Percentiles rank a stretch among this genome's conserved stretches.
These are phyloP conservation scores for Boletellus ananas DNA, from an alignment of 768 basidiomycete species.

Conservation along the genomic window DNA sequence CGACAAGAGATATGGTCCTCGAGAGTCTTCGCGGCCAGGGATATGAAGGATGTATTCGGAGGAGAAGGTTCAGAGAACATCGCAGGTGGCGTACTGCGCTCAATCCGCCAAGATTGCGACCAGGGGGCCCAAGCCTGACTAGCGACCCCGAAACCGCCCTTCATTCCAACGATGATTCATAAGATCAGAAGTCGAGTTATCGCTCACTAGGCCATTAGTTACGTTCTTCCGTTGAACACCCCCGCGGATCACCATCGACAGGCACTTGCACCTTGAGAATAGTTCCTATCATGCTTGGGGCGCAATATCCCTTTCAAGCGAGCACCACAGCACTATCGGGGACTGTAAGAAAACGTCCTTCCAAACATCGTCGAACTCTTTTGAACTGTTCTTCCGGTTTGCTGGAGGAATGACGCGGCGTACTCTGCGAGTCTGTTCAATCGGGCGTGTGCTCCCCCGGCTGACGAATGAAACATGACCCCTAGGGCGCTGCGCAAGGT, in stretches of 20 bases:
- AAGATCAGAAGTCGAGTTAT: neutral
- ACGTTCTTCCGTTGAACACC: neutral
- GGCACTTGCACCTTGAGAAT: neutral
- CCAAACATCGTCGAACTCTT: too few species aligned
- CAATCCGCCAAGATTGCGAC: neutral
- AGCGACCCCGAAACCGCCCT: neutral
- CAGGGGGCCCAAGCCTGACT: neutral
- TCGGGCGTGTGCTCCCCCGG: too few species aligned
- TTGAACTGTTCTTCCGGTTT: too few species aligned
- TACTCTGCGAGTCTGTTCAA: too few species aligned
- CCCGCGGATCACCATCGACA: neutral
- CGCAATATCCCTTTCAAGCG: too few species aligned
- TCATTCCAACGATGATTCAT: neutral
- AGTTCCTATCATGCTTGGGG: too few species aligned
- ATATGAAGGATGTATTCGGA: neutral
- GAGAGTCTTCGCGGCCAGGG: neutral
- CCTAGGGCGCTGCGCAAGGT: too few species aligned
- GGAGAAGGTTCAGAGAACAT: neutral
- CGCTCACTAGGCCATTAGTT: neutral
- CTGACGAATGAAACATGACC: too few species aligned
- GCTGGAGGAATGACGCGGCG: too few species aligned
- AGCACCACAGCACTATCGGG: too few species aligned
- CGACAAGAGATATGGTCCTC: neutral
- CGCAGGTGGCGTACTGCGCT: neutral
- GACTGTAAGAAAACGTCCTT: too few species aligned